A percentile compares a stretch with the other conserved stretches of the same genome.
Evolutionary conservation across 345 rosid species (phyloP).

Genomic region (Eucalyptus regnans): DNA sequence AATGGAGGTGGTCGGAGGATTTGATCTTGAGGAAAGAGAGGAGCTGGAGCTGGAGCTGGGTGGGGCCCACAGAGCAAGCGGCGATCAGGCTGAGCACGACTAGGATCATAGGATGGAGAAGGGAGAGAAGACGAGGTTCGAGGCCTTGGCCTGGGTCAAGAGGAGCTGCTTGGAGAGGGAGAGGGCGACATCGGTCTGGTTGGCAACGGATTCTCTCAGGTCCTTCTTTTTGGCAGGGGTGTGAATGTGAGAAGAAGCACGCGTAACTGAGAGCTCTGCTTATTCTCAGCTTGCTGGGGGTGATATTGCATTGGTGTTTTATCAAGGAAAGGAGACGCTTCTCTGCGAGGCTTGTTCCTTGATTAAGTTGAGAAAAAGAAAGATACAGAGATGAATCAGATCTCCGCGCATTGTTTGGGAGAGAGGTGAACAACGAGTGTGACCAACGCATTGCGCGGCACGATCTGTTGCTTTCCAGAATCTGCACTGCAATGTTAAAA

Average conservation of each 20-base stretch:
- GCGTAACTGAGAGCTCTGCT: background rate
- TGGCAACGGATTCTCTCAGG: slow-evolving; percentile 31
- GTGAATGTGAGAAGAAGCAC: background rate
- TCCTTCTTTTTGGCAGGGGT: slow-evolving; percentile 24
- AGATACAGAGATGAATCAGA: background rate
- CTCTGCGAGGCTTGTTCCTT: background rate
- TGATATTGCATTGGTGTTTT: background rate
- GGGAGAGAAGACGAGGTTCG: slow-evolving; percentile 66
- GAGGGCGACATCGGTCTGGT: slow-evolving; percentile 53
- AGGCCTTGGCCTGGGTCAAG: slow-evolving; percentile 25
- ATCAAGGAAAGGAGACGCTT: background rate
- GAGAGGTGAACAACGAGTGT: background rate
- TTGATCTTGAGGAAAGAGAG: slow-evolving; percentile 62
- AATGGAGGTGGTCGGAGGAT: slow-evolving; percentile 36
- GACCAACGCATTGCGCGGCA: background rate
- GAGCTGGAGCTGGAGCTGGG: slow-evolving; percentile 53
- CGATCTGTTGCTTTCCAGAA: background rate
- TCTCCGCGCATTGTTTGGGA: background rate
- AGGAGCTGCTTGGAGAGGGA: slow-evolving; percentile 30
- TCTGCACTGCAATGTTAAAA: background rate
- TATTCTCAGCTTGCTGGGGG: background rate
- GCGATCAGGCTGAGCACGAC: slow-evolving; percentile 56
- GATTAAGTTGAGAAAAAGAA: background rate
- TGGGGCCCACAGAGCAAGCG: slow-evolving; percentile 49
- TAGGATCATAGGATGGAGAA: slow-evolving; percentile 32